These are phyloP conservation scores for Arctium minus DNA, from an alignment of 129 eudicot genomes.

Conservation along the genomic window DNA sequence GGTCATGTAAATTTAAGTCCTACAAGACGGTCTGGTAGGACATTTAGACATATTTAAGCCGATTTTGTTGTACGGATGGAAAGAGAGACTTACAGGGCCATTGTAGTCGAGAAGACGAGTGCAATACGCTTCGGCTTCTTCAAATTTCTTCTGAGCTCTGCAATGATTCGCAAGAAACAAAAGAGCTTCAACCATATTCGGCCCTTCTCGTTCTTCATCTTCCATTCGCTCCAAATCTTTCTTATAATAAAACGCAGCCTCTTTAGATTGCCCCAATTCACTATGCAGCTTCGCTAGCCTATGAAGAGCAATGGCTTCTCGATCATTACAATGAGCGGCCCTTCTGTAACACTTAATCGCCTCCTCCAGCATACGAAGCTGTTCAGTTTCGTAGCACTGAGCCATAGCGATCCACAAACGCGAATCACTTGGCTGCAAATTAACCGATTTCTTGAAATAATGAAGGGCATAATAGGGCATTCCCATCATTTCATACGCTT, in stretches of 20 bases:
- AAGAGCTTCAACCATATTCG: slow-evolving; percentile 83
- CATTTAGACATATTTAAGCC: neutral
- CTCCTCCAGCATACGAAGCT: slow-evolving; percentile 61
- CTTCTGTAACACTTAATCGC: slow-evolving; percentile 87
- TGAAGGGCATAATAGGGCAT: slow-evolving; percentile 90
- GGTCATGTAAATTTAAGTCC: neutral
- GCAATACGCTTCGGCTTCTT: slow-evolving; percentile 87
- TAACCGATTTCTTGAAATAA: slow-evolving; percentile 77
- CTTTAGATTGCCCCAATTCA: slow-evolving; percentile 59
- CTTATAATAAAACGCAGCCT: slow-evolving; percentile 82
- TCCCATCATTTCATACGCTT: slow-evolving; percentile 96
- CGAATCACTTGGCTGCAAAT: slow-evolving; percentile 88
- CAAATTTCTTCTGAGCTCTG: slow-evolving; percentile 50
- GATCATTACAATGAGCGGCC: slow-evolving; percentile 81
- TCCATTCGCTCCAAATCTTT: slow-evolving; percentile 97
- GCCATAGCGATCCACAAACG: slow-evolving; percentile 94
- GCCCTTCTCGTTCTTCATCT: slow-evolving; percentile 86
- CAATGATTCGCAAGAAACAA: slow-evolving; percentile 66
- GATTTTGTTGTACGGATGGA: neutral
- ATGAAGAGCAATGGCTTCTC: slow-evolving; percentile 88
- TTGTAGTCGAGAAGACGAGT: slow-evolving; percentile 84
- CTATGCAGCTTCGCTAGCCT: slow-evolving; percentile 71
- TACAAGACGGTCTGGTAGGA: neutral
- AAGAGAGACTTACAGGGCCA: slow-evolving; percentile 75
- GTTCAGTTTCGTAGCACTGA: slow-evolving; percentile 83